Percentiles rank a stretch among this genome's conserved stretches.
These are phyloP conservation scores for Tolypocladium guangdongense DNA, from an alignment of 2,329 filamentous ascomycete genomes.

Conservation along the genomic window DNA sequence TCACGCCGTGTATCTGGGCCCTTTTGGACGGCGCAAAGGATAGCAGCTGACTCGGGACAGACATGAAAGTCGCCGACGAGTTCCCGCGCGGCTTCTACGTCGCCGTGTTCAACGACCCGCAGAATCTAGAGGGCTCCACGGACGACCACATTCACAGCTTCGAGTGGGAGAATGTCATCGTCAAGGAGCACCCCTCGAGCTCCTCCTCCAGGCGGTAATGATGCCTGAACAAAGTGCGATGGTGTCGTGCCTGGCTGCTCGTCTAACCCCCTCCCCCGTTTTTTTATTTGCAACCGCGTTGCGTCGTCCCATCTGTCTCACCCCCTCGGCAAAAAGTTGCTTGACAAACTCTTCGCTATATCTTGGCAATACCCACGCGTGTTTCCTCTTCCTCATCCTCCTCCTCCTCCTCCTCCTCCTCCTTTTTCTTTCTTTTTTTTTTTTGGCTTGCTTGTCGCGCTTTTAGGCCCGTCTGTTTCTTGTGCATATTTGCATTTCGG, in stretches of 20 bases:
- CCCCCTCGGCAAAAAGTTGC: background rate
- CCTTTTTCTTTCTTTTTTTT: background rate
- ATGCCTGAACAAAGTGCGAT: background rate
- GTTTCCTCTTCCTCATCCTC: too few relatives aligned
- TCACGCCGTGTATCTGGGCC: background rate
- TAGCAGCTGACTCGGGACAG: slow-evolving; percentile 4
- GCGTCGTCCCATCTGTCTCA: too few relatives aligned
- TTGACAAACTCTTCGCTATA: background rate
- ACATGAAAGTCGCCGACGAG: slow-evolving; percentile 12
- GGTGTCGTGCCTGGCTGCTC: background rate
- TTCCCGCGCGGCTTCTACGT: slow-evolving; percentile 22
- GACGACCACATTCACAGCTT: slow-evolving; percentile 11
- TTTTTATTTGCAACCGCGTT: too few relatives aligned
- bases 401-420: too few relatives aligned
- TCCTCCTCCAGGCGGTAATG: background rate
- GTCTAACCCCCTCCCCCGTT: too few relatives aligned
- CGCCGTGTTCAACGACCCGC: slow-evolving; percentile 20
- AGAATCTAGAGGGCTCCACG: slow-evolving; percentile 17
- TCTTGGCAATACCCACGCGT: background rate
- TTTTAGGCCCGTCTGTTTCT: background rate
- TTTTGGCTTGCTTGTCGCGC: background rate
- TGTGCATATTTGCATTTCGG: background rate
- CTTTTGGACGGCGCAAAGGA: background rate
- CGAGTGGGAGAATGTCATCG: slow-evolving; percentile 14
- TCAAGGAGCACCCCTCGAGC: slow-evolving; percentile 7